These are phyloP conservation scores for Eimeria tenella DNA, from an alignment of 169 alveolate genomes.

Conservation along the genomic window DNA sequence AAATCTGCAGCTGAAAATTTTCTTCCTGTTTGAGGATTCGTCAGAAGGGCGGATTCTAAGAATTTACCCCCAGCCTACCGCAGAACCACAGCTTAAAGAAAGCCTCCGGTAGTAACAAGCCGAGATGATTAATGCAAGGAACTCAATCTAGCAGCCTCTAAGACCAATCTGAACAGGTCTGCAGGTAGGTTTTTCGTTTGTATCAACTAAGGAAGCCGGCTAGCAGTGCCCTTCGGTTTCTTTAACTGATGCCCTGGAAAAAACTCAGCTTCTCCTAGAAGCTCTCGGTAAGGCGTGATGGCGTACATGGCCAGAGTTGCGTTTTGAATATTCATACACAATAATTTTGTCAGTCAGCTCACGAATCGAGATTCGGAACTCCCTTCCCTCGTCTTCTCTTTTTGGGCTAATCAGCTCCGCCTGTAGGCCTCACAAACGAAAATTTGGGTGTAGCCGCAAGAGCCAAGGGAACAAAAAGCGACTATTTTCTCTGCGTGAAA, in stretches of 20 bases:
- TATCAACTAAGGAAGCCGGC: too few relatives aligned
- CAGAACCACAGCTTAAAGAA: background rate
- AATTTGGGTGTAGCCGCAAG: background rate
- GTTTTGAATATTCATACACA: constrained; percentile 87
- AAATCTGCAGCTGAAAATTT: constrained; percentile 56
- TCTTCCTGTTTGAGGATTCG: constrained; percentile 30
- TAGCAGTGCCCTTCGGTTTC: too few relatives aligned
- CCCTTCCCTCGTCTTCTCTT: constrained; percentile 89
- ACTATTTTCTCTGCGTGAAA: background rate
- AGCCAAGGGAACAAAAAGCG: background rate
- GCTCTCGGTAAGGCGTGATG: background rate
- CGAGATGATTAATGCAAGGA: too few relatives aligned
- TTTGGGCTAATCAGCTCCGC: constrained; percentile 63
- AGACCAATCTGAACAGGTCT: too few relatives aligned
- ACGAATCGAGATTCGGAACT: constrained; percentile 87
- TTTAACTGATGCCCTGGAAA: too few relatives aligned
- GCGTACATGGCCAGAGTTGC: constrained; percentile 88
- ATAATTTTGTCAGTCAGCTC: constrained; percentile 87
- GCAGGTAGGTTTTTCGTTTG: too few relatives aligned
- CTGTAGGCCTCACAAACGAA: constrained; percentile 1
- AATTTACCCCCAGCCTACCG: constrained; percentile 76
- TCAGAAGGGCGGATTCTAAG: constrained; percentile 36
- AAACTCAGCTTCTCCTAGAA: background rate
- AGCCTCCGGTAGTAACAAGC: too few relatives aligned
- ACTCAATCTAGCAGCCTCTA: too few relatives aligned